Conservation (phyloP, 1,284 basidiomycete species). For the Porodaedalea pini region DNA sequence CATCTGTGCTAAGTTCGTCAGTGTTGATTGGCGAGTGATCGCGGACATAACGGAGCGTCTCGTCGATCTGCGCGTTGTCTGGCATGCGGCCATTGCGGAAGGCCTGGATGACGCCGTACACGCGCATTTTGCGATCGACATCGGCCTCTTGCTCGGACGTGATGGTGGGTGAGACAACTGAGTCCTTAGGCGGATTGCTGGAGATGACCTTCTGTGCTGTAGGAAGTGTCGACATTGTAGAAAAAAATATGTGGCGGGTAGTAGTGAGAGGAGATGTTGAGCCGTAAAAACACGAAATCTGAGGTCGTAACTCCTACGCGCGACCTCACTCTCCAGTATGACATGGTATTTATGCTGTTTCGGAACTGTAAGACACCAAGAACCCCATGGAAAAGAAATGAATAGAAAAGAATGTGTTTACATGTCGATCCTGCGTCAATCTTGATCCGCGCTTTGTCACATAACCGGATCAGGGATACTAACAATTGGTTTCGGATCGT, state of each 20-base stretch:
- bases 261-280: not conserved
- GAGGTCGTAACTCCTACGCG: no score
- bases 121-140: slow-evolving; percentile 64
- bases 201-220: slow-evolving; percentile 56
- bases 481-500: no score
- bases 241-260: no score
- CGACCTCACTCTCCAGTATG: no score
- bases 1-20: slow-evolving; percentile 69
- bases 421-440: no score
- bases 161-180: slow-evolving; percentile 58
- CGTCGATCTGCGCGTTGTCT: slow-evolving; percentile 76
- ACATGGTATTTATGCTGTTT: no score
- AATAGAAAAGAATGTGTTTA: no score
- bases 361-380: no score
- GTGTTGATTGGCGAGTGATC: slow-evolving; percentile 65
- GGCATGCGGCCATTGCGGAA: slow-evolving; percentile 78
- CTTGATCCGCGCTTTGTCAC: no score
- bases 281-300: not conserved
- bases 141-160: slow-evolving; percentile 52
- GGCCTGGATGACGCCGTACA: slow-evolving; percentile 78
- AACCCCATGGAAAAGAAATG: no score
- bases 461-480: no score
- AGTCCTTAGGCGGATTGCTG: slow-evolving; percentile 48
- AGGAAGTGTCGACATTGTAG: slow-evolving; percentile 37
- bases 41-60: slow-evolving; percentile 65